A percentile compares a stretch with the other conserved stretches of the same genome.
These are phyloP conservation scores for Colletotrichum australisinense DNA, from an alignment of 2,329 filamentous ascomycete genomes.

Conservation along the genomic window DNA sequence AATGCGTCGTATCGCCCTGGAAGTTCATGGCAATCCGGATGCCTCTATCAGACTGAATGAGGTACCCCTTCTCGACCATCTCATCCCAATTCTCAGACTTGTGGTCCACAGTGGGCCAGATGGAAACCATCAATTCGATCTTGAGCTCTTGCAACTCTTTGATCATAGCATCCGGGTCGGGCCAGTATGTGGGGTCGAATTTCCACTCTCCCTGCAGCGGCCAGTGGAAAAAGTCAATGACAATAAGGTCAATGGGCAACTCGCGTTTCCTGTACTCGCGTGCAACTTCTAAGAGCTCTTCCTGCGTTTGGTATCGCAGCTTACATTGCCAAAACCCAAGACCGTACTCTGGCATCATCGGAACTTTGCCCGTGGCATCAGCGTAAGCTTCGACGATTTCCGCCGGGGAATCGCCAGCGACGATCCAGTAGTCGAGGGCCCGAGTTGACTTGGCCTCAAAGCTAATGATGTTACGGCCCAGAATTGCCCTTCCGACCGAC, in stretches of 20 bases:
- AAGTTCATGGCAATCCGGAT: constrained; percentile 69
- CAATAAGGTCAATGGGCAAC: constrained; percentile 70
- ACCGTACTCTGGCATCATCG: constrained; percentile 74
- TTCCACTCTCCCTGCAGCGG: constrained; percentile 74
- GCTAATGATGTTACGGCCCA: constrained; percentile 69
- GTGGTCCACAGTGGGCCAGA: constrained; percentile 69
- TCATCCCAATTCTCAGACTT: constrained; percentile 45
- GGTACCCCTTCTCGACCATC: constrained; percentile 58
- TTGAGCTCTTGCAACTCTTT: constrained; percentile 67
- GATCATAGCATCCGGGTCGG: constrained; percentile 74
- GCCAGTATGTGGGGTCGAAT: constrained; percentile 73
- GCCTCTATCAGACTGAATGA: constrained; percentile 71
- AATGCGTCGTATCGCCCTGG: constrained; percentile 68
- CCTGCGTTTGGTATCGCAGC: constrained; percentile 70
- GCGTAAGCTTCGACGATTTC: constrained; percentile 67
- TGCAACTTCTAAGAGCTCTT: constrained; percentile 67
- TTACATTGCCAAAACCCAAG: constrained; percentile 75
- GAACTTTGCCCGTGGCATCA: constrained; percentile 64
- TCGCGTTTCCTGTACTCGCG: constrained; percentile 64
- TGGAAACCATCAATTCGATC: constrained; percentile 76
- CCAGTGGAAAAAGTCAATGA: constrained; percentile 75
- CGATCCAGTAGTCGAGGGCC: constrained; percentile 70
- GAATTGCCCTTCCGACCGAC: constrained; percentile 65
- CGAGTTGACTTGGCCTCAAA: constrained; percentile 68
- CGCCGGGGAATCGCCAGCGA: constrained; percentile 62